phyloP scores from a whole-genome alignment of 805 yeast species.

The Candida awuae region DNA sequence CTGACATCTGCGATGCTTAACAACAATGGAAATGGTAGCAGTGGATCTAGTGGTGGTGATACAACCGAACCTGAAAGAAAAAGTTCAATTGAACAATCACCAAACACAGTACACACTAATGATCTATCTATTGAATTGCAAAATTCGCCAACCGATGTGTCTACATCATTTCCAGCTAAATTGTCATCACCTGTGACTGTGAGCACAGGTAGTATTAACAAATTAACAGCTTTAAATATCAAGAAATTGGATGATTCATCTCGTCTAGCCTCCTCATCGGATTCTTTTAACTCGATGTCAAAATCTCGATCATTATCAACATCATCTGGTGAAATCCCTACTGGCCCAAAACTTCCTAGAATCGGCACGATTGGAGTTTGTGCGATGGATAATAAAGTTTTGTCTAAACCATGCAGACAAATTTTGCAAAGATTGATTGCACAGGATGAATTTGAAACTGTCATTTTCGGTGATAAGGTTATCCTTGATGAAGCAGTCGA shows the following conservation, averaged over 20 bases:
- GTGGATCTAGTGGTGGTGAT: too few species aligned
- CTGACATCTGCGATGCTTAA: too few species aligned
- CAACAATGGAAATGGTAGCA: not conserved
- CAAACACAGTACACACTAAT: too few species aligned
- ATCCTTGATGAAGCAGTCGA: slow-evolving; percentile 88
- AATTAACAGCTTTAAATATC: too few species aligned
- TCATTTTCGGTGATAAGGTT: slow-evolving; percentile 95
- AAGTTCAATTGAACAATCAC: too few species aligned
- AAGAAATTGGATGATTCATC: too few species aligned
- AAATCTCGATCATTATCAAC: slow-evolving; percentile 27
- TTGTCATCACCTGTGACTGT: too few species aligned
- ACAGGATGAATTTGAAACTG: slow-evolving; percentile 92
- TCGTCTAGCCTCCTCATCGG: slow-evolving; percentile 9
- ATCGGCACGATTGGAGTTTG: slow-evolving; percentile 96
- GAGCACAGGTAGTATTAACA: too few species aligned
- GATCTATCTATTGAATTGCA: too few species aligned
- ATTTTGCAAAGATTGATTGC: slow-evolving; percentile 82
- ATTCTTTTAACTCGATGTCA: slow-evolving; percentile 8
- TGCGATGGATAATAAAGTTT: slow-evolving; percentile 96
- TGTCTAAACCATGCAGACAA: slow-evolving; percentile 91
- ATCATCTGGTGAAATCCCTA: slow-evolving; percentile 20
- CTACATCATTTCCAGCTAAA: too few species aligned
- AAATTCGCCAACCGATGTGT: too few species aligned
- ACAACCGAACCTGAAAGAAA: too few species aligned
- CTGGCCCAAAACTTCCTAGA: slow-evolving; percentile 49